Evolutionary conservation across 2,329 filamentous ascomycete genomes (phyloP), one percentile per base, ranked within the genome.

Genomic region (Fusarium armeniacum): DNA sequence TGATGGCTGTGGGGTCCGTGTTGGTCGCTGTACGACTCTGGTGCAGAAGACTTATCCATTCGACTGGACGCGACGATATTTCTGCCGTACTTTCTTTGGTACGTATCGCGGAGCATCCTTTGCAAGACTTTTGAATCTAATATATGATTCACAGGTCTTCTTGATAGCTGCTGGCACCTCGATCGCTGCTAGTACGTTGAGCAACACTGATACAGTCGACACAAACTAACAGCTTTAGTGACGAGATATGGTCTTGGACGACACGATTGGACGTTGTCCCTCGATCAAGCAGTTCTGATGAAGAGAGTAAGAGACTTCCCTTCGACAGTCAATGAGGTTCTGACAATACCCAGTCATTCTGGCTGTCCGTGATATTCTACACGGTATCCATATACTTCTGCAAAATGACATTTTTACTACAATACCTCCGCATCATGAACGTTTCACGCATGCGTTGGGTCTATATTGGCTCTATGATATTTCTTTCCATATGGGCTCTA

Each of bases 341-440:
- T 70, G n/a, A 49, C n/a, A 0, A 1, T 16, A 0, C 1, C 1
- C 3, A 73, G 71, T 52, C 47, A 16, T 73, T 73, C 47, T 73
- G 66, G 71, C 10, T 73, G 1, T 73, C 61, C 2, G 26, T 72
- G 4, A 0, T 72, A 0, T 69, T 74, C 40, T 74, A 73, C 26
- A 20, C 33, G 4, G 11, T 32, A 24, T 38, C 49, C 4, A 12
- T 72, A 0, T 53, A 40, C 38, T 46, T 44, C 1, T 35, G n/a
- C 30, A 73, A 73, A 15, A 22, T 73, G 58, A 46, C 67, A 7
- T 67, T 73, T 4, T 13, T 73, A 0, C 10, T 73, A 0, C 69
- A 73, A 2, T 73, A 71, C 9, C 68, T 64, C 10, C 71, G 71
- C 16, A 51, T 73, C 2, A 64, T 73, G 58, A 53, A 56, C 0